Conservation (phyloP, 2,329 filamentous ascomycete genomes). For the Colletotrichum sp. region DNA sequence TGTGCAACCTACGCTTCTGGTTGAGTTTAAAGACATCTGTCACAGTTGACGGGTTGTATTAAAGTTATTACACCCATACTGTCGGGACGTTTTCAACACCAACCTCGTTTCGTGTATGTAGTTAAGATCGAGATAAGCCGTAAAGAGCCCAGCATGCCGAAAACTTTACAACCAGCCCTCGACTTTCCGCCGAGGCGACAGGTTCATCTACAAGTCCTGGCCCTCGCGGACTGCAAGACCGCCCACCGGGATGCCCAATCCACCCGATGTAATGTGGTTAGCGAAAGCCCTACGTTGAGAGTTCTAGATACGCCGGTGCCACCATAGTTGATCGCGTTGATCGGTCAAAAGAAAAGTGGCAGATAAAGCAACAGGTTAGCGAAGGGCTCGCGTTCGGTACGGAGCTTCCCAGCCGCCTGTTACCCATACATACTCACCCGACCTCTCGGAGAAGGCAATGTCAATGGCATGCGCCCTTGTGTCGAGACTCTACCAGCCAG, state of each 20-base stretch:
- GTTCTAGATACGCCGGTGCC: not conserved
- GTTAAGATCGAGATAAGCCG: not conserved
- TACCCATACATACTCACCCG: not conserved
- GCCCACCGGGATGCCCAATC: not conserved
- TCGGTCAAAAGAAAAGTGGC: not conserved
- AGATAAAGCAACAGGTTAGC: not conserved
- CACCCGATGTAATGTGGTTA: not conserved
- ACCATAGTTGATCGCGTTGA: not conserved
- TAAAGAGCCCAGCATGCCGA: not conserved
- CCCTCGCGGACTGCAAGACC: not conserved
- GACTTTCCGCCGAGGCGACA: not conserved
- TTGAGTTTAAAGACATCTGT: not conserved
- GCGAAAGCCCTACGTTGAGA: not conserved
- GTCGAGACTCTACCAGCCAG: not conserved
- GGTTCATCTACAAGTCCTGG: not conserved
- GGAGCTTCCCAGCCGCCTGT: not conserved
- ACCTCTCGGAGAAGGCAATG: not conserved
- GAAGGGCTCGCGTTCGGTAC: not conserved
- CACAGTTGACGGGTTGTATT: not conserved
- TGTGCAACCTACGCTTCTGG: not conserved
- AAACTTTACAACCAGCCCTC: not conserved
- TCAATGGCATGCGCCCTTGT: not conserved
- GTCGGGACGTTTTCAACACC: not conserved
- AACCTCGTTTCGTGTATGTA: not conserved
- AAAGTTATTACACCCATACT: not conserved